Percentiles rank a stretch among this genome's conserved stretches.
These are phyloP conservation scores for Jatropha podagrica DNA, from an alignment of 441 rosid genomes.

Conservation along the genomic window DNA sequence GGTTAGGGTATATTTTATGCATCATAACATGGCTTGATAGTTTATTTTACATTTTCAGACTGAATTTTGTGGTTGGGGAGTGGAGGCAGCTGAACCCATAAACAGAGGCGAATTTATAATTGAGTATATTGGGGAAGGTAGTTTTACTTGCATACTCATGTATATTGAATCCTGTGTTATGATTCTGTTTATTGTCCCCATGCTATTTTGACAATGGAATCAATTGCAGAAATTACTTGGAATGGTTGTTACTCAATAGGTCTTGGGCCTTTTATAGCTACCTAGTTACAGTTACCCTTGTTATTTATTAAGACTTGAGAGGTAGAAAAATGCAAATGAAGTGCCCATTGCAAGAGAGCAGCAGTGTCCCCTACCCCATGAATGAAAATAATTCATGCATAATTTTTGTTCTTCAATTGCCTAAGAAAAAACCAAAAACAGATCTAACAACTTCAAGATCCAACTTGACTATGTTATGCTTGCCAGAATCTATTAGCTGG, in stretches of 20 bases:
- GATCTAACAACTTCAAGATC: not conserved
- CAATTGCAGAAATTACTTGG: not conserved
- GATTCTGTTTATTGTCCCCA: not conserved
- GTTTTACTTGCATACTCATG: not conserved
- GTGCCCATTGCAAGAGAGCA: no score
- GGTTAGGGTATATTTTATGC: not conserved
- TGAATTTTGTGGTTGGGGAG: constrained; percentile 96
- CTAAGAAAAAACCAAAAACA: no score
- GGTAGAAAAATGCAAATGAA: no score
- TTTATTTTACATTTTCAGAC: constrained; percentile 52
- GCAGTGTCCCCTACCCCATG: no score
- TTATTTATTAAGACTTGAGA: no score
- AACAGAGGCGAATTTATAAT: constrained; percentile 73
- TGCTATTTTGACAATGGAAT: not conserved
- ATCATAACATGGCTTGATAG: constrained; percentile 9
- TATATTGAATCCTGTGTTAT: constrained; percentile 4
- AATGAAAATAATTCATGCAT: no score
- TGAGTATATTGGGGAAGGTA: constrained; percentile 99
- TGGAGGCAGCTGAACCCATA: constrained; percentile 80
- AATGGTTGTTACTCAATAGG: not conserved
- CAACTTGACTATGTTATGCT: not conserved
- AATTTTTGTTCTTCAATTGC: no score
- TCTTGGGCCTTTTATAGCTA: not conserved
- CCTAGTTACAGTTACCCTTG: not conserved
- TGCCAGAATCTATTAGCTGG: not conserved